phyloP scores from a whole-genome alignment of 2,329 filamentous ascomycete species.

The Clonostachys rhizophaga region DNA sequence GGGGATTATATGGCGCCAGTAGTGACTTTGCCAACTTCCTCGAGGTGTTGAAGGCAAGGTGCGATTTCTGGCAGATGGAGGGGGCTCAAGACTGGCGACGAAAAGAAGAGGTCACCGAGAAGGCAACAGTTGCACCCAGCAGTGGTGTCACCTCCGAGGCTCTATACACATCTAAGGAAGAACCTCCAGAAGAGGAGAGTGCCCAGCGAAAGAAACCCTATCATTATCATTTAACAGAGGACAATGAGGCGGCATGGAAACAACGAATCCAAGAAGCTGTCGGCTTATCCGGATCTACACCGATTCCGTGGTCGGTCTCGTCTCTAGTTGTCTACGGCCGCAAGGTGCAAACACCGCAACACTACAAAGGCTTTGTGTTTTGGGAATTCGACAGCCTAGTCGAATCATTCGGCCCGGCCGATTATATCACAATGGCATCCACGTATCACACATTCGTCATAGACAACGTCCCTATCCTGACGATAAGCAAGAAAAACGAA shows the following conservation, averaged over 20 bases:
- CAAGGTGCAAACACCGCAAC: constrained; percentile 51
- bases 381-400: constrained; percentile 70
- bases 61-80: constrained; percentile 83
- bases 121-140: background rate
- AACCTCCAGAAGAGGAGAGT: constrained; percentile 3
- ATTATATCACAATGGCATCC: constrained; percentile 78
- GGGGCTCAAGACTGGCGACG: constrained; percentile 67
- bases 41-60: constrained; percentile 70
- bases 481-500: constrained; percentile 70
- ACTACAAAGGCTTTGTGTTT: constrained; percentile 50
- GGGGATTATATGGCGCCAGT: constrained; percentile 51
- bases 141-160: background rate
- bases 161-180: background rate
- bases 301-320: constrained; percentile 33
- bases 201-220: constrained; percentile 15
- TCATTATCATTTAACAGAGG: constrained; percentile 18
- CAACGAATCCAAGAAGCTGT: constrained; percentile 11
- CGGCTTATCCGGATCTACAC: constrained; percentile 10
- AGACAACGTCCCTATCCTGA: constrained; percentile 64
- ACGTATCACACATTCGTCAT: constrained; percentile 76
- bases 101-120: constrained; percentile 29
- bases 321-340: constrained; percentile 58
- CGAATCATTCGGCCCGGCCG: constrained; percentile 67
- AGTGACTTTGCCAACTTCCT: constrained; percentile 75
- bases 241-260: constrained; percentile 20